A percentile compares a stretch with the other conserved stretches of the same genome.
Evolutionary conservation across 2,329 filamentous ascomycete species (phyloP).

Genomic region (Botrytis medusae): DNA sequence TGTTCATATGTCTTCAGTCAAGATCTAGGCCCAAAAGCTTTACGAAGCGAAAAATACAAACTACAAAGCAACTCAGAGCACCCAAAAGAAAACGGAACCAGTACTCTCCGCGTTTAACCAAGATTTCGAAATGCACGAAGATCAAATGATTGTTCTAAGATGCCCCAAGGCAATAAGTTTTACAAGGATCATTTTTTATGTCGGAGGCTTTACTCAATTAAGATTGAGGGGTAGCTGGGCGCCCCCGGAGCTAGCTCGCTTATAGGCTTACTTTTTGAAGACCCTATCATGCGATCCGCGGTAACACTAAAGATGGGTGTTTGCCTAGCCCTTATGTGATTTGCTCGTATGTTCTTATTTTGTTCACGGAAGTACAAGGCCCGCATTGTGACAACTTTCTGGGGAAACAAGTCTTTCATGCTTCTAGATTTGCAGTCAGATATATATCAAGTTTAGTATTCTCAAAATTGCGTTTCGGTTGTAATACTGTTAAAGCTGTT

Average conservation of each 20-base stretch:
- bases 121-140: not conserved
- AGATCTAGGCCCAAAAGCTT: not conserved
- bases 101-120: not conserved
- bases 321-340: not conserved
- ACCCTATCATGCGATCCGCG: not conserved
- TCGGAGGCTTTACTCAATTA: not conserved
- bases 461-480: not conserved
- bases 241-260: not conserved
- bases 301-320: not conserved
- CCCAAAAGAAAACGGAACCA: not conserved
- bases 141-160: not conserved
- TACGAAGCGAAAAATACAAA: not conserved
- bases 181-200: not conserved
- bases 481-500: not conserved
- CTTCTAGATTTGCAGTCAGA: slow-evolving; percentile 11
- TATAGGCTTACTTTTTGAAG: not conserved
- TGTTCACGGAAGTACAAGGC: slow-evolving; percentile 8
- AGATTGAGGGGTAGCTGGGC: not conserved
- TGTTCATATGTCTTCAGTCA: not conserved
- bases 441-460: not conserved
- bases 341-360: not conserved
- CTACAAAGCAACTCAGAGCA: not conserved
- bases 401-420: not conserved
- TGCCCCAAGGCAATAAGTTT: not conserved
- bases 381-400: not conserved